phyloP scores from a whole-genome alignment of 1,284 basidiomycete species.

The Microbotryum scabiosae region DNA sequence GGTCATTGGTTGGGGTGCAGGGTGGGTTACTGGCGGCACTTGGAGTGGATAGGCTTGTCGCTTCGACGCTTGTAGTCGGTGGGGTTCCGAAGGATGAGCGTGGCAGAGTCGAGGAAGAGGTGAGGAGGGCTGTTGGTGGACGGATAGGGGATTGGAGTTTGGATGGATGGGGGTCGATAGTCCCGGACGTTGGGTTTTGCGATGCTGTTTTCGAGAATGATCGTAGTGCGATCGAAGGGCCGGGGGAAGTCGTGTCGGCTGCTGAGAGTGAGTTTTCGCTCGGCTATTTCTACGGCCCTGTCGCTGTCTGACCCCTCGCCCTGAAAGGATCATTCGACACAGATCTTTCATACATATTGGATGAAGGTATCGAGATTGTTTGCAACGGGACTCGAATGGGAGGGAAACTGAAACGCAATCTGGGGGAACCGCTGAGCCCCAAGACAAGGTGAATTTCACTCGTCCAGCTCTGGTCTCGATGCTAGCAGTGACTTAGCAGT shows the following conservation, averaged over 20 bases:
- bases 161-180: not conserved
- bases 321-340: conserved; percentile 41
- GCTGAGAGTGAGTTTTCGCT: conserved; percentile 12
- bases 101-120: conserved; percentile 36
- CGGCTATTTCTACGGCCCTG: not conserved
- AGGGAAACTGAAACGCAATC: conserved; percentile 52
- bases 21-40: conserved; percentile 59
- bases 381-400: conserved; percentile 70
- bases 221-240: conserved; percentile 35
- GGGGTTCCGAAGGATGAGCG: conserved; percentile 33
- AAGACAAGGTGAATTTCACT: conserved; percentile 51
- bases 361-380: conserved; percentile 52
- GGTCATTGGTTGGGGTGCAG: conserved; percentile 74
- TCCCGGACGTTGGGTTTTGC: conserved; percentile 54
- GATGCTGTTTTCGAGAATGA: conserved; percentile 53
- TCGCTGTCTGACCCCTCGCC: conserved; percentile 23
- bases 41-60: conserved; percentile 54
- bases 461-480: not conserved
- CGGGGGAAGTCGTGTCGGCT: conserved; percentile 32
- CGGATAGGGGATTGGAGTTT: conserved; percentile 22
- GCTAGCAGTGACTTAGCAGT: not conserved
- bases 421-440: conserved; percentile 46
- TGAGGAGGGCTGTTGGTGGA: conserved; percentile 48
- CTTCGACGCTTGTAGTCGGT: conserved; percentile 59
- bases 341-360: conserved; percentile 65